phyloP scores from a whole-genome alignment of 805 yeast species.

The Wickerhamiella azymoides region DNA sequence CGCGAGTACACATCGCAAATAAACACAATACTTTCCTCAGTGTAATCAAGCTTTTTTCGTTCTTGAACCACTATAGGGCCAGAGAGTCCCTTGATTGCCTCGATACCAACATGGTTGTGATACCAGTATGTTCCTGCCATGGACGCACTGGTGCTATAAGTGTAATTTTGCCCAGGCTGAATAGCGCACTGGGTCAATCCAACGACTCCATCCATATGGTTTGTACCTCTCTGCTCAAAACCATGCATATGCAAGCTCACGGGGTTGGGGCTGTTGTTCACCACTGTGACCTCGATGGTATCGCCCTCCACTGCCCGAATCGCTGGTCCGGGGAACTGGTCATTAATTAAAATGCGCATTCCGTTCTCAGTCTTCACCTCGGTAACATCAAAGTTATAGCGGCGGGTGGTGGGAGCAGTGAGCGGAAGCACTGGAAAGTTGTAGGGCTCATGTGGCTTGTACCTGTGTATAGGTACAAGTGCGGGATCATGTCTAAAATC shows the following conservation, averaged over 20 bases:
- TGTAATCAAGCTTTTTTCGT: constrained; percentile 13
- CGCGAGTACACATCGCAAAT: constrained; percentile 32
- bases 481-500: neutral
- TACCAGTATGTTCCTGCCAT: constrained; percentile 44
- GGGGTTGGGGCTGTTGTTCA: constrained; percentile 27
- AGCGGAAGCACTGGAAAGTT: neutral
- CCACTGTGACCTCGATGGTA: constrained; percentile 25
- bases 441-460: constrained; percentile 1
- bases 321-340: constrained; percentile 38
- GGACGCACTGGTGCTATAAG: constrained; percentile 29
- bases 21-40: constrained; percentile 24
- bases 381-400: constrained; percentile 15
- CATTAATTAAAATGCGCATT: constrained; percentile 29
- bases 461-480: constrained; percentile 7
- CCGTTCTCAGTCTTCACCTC: constrained; percentile 26
- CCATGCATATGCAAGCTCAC: constrained; percentile 45
- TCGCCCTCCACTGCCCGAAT: constrained; percentile 31
- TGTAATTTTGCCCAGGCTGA: constrained; percentile 30
- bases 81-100: constrained; percentile 35
- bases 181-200: constrained; percentile 40
- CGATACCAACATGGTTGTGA: constrained; percentile 37
- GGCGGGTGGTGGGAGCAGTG: constrained; percentile 10
- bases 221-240: constrained; percentile 32
- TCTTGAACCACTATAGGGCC: constrained; percentile 36
- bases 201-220: constrained; percentile 38